These are phyloP conservation scores for Suhomyces chickasaworum DNA, from an alignment of 1,139 yeast genomes.

Conservation along the genomic window DNA sequence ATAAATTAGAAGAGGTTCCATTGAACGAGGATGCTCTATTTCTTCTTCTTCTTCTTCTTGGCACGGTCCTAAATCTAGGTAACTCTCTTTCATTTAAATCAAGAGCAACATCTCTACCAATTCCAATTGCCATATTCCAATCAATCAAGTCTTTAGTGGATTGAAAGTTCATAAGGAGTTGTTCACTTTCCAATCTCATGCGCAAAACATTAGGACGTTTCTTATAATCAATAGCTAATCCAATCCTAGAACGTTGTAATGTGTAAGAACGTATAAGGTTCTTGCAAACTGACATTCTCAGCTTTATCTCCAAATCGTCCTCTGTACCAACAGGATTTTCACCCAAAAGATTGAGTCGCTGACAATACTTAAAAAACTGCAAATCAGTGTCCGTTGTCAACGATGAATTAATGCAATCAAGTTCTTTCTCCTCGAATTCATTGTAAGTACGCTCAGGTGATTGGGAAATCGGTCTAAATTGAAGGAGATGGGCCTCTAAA, in stretches of 20 bases:
- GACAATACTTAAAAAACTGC: slow-evolving; percentile 38
- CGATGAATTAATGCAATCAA: slow-evolving; percentile 23
- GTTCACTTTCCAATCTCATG: slow-evolving; percentile 68
- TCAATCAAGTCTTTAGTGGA: slow-evolving; percentile 59
- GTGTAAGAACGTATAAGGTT: slow-evolving; percentile 51
- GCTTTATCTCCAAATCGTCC: slow-evolving; percentile 12
- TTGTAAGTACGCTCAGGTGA: slow-evolving; percentile 18
- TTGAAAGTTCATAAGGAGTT: slow-evolving; percentile 58
- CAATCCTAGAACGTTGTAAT: slow-evolving; percentile 67
- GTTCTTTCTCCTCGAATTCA: slow-evolving; percentile 19
- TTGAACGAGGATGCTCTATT: slow-evolving; percentile 4
- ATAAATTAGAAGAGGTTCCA: neutral
- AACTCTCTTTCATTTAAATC: slow-evolving; percentile 60
- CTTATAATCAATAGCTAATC: slow-evolving; percentile 69
- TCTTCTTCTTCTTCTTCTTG: slow-evolving; percentile 64
- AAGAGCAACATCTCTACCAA: slow-evolving; percentile 65
- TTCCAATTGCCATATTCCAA: slow-evolving; percentile 62
- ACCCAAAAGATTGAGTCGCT: slow-evolving; percentile 22
- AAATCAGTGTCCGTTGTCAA: slow-evolving; percentile 41
- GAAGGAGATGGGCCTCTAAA: slow-evolving; percentile 33
- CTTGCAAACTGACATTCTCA: slow-evolving; percentile 8
- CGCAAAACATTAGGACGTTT: slow-evolving; percentile 62
- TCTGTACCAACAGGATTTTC: slow-evolving; percentile 11
- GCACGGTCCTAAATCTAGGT: slow-evolving; percentile 74
- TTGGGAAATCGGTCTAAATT: slow-evolving; percentile 20